Percentiles rank a stretch among this genome's conserved stretches.
Conservation (phyloP, 345 rosid species). For the Reutealis trisperma region DNA sequence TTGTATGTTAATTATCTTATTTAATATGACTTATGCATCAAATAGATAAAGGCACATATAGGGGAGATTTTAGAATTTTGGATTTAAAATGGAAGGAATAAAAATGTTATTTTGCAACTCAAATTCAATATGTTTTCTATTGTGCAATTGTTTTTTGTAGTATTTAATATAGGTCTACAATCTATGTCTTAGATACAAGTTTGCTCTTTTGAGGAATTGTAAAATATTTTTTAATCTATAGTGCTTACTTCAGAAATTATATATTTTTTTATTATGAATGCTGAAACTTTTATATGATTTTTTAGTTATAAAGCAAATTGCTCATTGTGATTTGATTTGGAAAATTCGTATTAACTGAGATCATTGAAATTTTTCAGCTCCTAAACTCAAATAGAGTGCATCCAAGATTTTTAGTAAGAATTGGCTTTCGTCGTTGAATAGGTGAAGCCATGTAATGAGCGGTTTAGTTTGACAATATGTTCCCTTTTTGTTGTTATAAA, state of each 20-base stretch:
- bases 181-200: neutral
- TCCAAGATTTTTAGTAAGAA: neutral
- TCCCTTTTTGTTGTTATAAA: neutral
- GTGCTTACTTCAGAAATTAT: neutral
- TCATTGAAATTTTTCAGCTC: too few relatives aligned
- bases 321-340: too few relatives aligned
- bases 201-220: neutral
- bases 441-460: too few relatives aligned
- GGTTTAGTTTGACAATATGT: neutral
- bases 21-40: too few relatives aligned
- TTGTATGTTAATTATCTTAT: neutral
- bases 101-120: neutral
- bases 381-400: neutral
- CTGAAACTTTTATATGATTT: too few relatives aligned
- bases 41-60: too few relatives aligned
- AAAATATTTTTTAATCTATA: too few relatives aligned
- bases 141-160: neutral
- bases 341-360: too few relatives aligned
- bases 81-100: neutral
- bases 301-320: too few relatives aligned
- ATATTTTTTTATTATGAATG: too few relatives aligned
- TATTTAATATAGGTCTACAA: too few relatives aligned
- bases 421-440: neutral
- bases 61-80: neutral
- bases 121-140: neutral